Base-by-base conservation (phyloP, 805 yeast genomes). In the Sugiyamaella qingdaonensis region DNA sequence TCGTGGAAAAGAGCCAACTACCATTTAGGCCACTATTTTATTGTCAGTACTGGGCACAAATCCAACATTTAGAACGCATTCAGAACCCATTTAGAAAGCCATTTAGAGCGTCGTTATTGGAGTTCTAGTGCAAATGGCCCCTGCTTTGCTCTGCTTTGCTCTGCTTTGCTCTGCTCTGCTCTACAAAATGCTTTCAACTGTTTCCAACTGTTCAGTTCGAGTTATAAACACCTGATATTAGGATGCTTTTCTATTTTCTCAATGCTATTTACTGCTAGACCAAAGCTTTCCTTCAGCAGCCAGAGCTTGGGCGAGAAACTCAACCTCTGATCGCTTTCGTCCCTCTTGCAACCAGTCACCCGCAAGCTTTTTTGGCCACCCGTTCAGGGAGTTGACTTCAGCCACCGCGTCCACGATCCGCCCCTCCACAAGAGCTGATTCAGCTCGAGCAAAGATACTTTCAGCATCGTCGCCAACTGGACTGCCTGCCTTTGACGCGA, bases 261-360 rank as follows among this genome's bases (percentile, higher is more conserved):
- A n/a, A 14, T 35, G 14, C 24, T 39, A 39, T 21, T 24, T 24
- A 16, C 29, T 18, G 21, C 44, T 19, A 21, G 53, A 21, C 56
- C 58, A 53, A n/a, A 53, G 48, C 41, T 41, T 57, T 14, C 72
- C 75, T 61, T 72, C 74, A 50, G 65, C 73, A 13, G 70, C 58
- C 36, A 72, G 58, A 7, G 67, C 69, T 54, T 79, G 81, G 55
- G 88, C 77, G 67, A 92, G 75, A 64, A 90, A 84, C 73, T 90
- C 92, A 35, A 88, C 80, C 73, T 92, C 98, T 58, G 90, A 74
- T 68, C 95, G 86, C 74, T 84, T 85, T 76, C 97, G 84, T 46
- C 94, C 89, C 68, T 89, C 95, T 31, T 75, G 74, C 33, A 94
- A 81, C 98, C 98, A 94, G 68, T 89, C 97, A 61, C 82, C 81